phyloP scores from a whole-genome alignment of 257 asterid species.

The Solanum chilense region DNA sequence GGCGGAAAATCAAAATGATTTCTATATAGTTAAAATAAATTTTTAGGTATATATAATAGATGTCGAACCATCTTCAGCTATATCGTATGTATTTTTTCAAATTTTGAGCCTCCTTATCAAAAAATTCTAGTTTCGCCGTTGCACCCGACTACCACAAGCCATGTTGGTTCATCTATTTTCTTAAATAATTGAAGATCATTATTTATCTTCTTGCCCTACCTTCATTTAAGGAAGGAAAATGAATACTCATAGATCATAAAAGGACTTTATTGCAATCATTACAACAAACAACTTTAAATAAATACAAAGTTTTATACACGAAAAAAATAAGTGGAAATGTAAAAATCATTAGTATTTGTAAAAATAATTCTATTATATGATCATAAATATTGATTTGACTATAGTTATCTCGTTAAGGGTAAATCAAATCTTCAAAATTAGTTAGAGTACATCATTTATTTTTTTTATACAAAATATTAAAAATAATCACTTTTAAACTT shows the following conservation, averaged over 20 bases:
- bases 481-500: too few species aligned
- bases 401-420: not conserved
- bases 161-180: not conserved
- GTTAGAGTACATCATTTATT: too few species aligned
- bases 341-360: not conserved
- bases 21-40: too few species aligned
- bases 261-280: not conserved
- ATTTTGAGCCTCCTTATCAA: too few species aligned
- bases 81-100: too few species aligned
- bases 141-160: not conserved
- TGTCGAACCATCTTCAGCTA: accelerated
- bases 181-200: not conserved
- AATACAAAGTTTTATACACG: not conserved
- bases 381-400: not conserved
- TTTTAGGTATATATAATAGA: too few species aligned
- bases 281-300: not conserved
- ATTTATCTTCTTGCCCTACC: not conserved
- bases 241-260: not conserved
- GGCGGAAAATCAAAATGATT: too few species aligned
- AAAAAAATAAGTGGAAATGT: not conserved
- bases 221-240: not conserved
- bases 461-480: too few species aligned
- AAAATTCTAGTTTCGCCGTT: too few species aligned
- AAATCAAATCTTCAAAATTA: too few species aligned
- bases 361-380: not conserved